Percentiles rank a stretch among this genome's conserved stretches.
Evolutionary conservation across 2,329 filamentous ascomycete genomes (phyloP).

Genomic region (Rutstroemia sp.): DNA sequence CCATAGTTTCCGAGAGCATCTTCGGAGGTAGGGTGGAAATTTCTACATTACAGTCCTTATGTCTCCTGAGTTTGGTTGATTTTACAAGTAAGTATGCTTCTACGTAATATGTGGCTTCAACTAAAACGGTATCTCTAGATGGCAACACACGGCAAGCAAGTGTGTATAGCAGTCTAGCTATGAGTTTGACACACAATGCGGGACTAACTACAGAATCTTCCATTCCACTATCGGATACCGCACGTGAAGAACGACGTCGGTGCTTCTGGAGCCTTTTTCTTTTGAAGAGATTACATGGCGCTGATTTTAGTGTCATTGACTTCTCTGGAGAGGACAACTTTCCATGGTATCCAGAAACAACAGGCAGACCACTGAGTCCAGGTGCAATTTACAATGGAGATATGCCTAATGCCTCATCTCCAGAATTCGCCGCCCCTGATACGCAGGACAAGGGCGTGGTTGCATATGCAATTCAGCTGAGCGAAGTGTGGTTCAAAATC

Average conservation of each 20-base stretch:
- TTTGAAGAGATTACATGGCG: constrained; percentile 23
- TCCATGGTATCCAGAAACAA: constrained; percentile 34
- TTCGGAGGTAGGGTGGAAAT: constrained; percentile 31
- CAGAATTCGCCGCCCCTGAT: constrained; percentile 20
- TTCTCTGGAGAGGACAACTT: constrained; percentile 31
- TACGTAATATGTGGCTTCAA: not conserved
- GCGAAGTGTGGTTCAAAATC: constrained; percentile 41
- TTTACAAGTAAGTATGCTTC: constrained; percentile 28
- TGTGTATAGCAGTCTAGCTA: constrained; percentile 37
- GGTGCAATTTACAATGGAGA: not conserved
- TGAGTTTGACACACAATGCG: constrained; percentile 38
- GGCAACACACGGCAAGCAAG: constrained; percentile 38
- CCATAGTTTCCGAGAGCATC: constrained; percentile 30
- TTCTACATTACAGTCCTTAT: constrained; percentile 34
- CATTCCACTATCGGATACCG: constrained; percentile 9
- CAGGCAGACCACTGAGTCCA: constrained; percentile 22
- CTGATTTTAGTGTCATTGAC: constrained; percentile 32
- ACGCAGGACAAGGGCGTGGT: constrained; percentile 34
- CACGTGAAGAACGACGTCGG: constrained; percentile 27
- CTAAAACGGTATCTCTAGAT: constrained; percentile 25
- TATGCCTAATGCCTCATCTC: not conserved
- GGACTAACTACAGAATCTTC: constrained; percentile 34
- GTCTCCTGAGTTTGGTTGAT: constrained; percentile 32
- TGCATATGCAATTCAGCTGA: constrained; percentile 38
- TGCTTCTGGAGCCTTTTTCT: constrained; percentile 31